Percentiles rank a stretch among this genome's conserved stretches.
These are phyloP conservation scores for Acrocalymma vagum DNA, from an alignment of 2,329 filamentous ascomycete genomes.

Conservation along the genomic window DNA sequence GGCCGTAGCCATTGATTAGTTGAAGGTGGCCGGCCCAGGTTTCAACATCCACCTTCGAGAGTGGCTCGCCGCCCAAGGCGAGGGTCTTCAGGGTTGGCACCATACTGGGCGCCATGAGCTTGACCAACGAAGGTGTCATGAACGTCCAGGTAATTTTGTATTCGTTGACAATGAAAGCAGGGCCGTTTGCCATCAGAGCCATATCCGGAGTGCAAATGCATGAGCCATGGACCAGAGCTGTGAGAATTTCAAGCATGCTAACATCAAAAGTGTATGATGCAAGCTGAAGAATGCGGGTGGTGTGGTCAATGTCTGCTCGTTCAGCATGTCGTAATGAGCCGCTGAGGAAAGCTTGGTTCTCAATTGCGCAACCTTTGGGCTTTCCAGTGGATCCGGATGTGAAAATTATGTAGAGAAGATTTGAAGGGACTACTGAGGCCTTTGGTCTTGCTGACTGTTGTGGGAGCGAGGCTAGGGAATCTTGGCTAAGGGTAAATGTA, in stretches of 20 bases:
- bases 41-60: conserved; percentile 1
- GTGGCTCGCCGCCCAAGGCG: conserved; percentile 51
- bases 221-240: conserved; percentile 57
- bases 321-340: not conserved
- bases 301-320: not conserved
- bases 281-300: conserved; percentile 66
- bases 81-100: conserved; percentile 53
- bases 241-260: conserved; percentile 60
- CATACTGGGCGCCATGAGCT: conserved; percentile 50
- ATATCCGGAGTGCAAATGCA: conserved; percentile 66
- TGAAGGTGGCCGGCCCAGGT: conserved; percentile 16
- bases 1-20: conserved; percentile 21
- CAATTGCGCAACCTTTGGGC: conserved; percentile 1
- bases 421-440: too few species aligned
- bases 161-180: conserved; percentile 59
- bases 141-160: conserved; percentile 47
- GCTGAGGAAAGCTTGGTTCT: not conserved
- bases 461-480: too few species aligned
- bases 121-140: conserved; percentile 65
- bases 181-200: conserved; percentile 60
- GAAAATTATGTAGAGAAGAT: too few species aligned
- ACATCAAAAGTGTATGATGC: conserved; percentile 52
- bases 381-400: conserved; percentile 3
- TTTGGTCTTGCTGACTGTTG: too few species aligned
- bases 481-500: too few species aligned